Base-by-base conservation (phyloP, 139 green algal species). In the Coelastrella sp. region DNA sequence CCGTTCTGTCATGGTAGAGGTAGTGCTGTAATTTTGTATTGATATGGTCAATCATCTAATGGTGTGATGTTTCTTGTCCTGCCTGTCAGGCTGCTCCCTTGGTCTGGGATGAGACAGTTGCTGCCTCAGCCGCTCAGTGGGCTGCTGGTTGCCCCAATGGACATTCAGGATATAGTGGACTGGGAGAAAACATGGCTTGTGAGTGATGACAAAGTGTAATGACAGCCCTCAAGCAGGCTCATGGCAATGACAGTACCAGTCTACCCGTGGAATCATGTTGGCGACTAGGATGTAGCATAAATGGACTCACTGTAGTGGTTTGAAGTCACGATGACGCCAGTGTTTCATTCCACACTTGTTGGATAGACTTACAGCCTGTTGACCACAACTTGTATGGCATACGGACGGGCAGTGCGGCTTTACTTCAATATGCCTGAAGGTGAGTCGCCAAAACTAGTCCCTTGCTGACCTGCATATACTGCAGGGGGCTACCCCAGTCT, bases 121-220 rank as follows among this genome's bases (percentile, higher is more conserved):
- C 48, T 15, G 38, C 87, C 9, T 64, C 57, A 23, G 78, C 87
- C 0, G 48, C 69, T 19, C 6, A 45, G 7, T 87, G 82, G 82
- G 82, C 82, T 30, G 69, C 69, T 17, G 41, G 82, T 57, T 87
- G 82, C 82, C 71, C 82, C 69, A 77, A 51, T 21, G 82, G 82
- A 62, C 69, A 83, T 30, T 82, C 69, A 35, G 57, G 71, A 43
- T n/a, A 25, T 4, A 0, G 5, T 4, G 82, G 69, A 27, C 67
- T 86, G 32, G 84, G 84, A 37, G 84, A 88, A 51, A 87, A 83
- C 62, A 78, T 87, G 73, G 73, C 60, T 19, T 74, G 86, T 83
- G 86, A 85, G 19, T 77, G 45, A 13, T 23, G 45, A 57, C 45
- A 57, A 9, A 57, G 45, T 57, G 45, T 13, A 57, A 57, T n/a